These are phyloP conservation scores for Sextonia rubra DNA, from an alignment of 164 flowering plant genomes.

Conservation along the genomic window DNA sequence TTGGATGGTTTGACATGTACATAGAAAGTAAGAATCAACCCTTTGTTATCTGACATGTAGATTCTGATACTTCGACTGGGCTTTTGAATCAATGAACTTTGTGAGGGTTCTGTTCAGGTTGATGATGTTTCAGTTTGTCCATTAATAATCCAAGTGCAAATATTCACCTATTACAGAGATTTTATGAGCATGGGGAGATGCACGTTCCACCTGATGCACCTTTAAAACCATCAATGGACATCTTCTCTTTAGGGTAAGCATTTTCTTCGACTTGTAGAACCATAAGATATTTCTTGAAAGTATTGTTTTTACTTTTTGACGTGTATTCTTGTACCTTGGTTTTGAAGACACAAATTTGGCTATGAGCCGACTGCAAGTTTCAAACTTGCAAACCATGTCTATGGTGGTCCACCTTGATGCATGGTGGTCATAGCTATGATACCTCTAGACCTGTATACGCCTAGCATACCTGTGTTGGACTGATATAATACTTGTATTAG, in stretches of 20 bases:
- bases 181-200: conserved; percentile 87
- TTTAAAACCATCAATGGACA: conserved; percentile 87
- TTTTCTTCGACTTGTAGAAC: background rate
- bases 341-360: too few species aligned
- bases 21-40: too few species aligned
- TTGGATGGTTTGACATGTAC: too few species aligned
- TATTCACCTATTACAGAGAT: conserved; percentile 47
- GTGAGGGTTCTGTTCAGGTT: background rate
- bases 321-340: too few species aligned
- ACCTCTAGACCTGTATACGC: too few species aligned
- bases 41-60: background rate
- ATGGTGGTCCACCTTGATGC: too few species aligned
- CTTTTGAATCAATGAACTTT: background rate
- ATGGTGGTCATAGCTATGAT: too few species aligned
- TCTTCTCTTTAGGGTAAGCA: conserved; percentile 92
- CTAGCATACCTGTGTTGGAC: too few species aligned
- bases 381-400: too few species aligned
- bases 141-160: background rate
- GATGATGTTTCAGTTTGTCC: background rate
- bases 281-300: background rate
- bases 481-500: too few species aligned
- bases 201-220: conserved; percentile 83
- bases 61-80: background rate
- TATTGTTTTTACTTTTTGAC: too few species aligned
- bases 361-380: too few species aligned